phyloP scores from a whole-genome alignment of 106 monocot genomes.

The Agapanthus africanus region DNA sequence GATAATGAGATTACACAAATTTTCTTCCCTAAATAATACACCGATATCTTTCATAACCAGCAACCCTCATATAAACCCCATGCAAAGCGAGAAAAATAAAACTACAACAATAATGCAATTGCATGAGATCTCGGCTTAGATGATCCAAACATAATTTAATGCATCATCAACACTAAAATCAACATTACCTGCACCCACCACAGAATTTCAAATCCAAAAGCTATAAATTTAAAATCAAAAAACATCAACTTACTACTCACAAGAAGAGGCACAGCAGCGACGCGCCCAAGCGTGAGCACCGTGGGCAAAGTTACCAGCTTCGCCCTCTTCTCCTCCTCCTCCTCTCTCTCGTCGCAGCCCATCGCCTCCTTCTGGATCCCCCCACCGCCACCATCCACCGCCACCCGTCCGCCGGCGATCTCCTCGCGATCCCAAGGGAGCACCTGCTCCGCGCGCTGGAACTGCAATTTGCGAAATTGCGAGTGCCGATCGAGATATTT shows the following conservation, averaged over 20 bases:
- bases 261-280: slow-evolving; percentile 58
- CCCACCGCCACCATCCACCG: background rate
- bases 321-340: slow-evolving; percentile 6
- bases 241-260: slow-evolving; percentile 40
- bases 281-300: slow-evolving; percentile 56
- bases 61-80: too few species aligned
- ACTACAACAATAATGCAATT: too few species aligned
- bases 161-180: too few species aligned
- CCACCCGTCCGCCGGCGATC: background rate
- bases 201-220: background rate
- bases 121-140: too few species aligned
- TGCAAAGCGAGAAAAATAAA: too few species aligned
- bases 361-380: too few species aligned
- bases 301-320: slow-evolving; percentile 52
- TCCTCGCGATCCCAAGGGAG: background rate
- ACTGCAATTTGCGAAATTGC: background rate
- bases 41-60: too few species aligned
- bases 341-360: background rate
- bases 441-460: background rate
- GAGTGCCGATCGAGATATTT: background rate
- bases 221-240: background rate
- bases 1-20: too few species aligned
- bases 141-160: too few species aligned
- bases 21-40: too few species aligned
- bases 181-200: too few species aligned